A percentile compares a stretch with the other conserved stretches of the same genome.
These are phyloP conservation scores for Hyaloscypha finlandica DNA, from an alignment of 495 filamentous ascomycete species.

Conservation along the genomic window DNA sequence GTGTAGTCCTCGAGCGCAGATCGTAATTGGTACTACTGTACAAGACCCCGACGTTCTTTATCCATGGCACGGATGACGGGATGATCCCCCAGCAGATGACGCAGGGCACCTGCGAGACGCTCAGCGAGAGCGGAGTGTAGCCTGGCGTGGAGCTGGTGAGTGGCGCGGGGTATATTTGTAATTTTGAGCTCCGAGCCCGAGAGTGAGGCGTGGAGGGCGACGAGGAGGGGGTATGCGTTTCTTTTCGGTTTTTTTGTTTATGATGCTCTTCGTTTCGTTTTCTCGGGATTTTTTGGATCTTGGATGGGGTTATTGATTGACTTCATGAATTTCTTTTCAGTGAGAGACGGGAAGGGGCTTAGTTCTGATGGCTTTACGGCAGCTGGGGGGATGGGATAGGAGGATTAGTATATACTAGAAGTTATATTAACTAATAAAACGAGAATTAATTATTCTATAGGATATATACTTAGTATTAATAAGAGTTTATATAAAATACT, in stretches of 20 bases:
- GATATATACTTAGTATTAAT: too few relatives aligned
- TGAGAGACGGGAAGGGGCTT: neutral
- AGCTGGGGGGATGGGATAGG: too few relatives aligned
- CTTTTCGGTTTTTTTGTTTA: slow-evolving; percentile 27
- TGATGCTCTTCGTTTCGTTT: slow-evolving; percentile 35
- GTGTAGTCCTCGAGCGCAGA: slow-evolving; percentile 42
- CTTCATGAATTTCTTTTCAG: too few relatives aligned
- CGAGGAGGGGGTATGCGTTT: slow-evolving; percentile 37
- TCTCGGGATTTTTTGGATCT: too few relatives aligned
- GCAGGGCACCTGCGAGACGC: slow-evolving; percentile 34
- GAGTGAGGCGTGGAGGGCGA: slow-evolving; percentile 34
- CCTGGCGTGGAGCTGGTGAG: slow-evolving; percentile 36
- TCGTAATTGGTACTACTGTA: too few relatives aligned
- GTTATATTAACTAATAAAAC: too few relatives aligned
- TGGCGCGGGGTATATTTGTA: slow-evolving; percentile 41
- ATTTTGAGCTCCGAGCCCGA: slow-evolving; percentile 34
- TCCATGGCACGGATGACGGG: slow-evolving; percentile 49
- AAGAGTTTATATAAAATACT: too few relatives aligned
- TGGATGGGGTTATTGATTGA: too few relatives aligned
- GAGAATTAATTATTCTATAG: too few relatives aligned
- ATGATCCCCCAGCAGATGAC: slow-evolving; percentile 48
- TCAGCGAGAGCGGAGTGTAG: slow-evolving; percentile 34
- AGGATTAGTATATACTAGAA: too few relatives aligned
- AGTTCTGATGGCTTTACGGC: too few relatives aligned
- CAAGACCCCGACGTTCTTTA: slow-evolving; percentile 48